Conservation (phyloP, 805 yeast genomes). For the Candida caryicola region DNA sequence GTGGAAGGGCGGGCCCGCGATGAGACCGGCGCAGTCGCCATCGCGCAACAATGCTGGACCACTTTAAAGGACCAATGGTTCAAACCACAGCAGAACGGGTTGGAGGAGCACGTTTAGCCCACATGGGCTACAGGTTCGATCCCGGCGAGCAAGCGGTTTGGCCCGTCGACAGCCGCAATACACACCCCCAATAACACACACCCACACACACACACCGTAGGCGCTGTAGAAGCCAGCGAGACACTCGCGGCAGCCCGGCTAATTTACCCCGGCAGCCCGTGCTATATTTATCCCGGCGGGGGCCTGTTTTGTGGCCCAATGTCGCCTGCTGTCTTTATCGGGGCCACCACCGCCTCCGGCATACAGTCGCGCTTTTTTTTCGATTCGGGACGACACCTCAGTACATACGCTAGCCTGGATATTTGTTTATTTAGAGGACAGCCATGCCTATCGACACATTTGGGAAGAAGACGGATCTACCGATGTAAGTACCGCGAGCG, state of each 20-base stretch:
- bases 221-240: no score
- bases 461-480: slow-evolving; percentile 48
- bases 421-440: neutral
- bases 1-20: slow-evolving; percentile 64
- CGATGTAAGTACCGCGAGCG: slow-evolving; percentile 44
- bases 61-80: slow-evolving; percentile 63
- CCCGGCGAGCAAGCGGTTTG: no score
- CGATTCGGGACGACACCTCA: neutral
- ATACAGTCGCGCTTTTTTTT: slow-evolving; percentile 2
- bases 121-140: no score
- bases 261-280: no score
- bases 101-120: slow-evolving; percentile 39
- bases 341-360: neutral
- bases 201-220: no score
- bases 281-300: no score
- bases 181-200: no score
- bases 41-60: slow-evolving; percentile 70
- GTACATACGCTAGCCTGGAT: neutral
- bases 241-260: no score
- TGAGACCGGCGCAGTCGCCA: slow-evolving; percentile 38
- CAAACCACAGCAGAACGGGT: slow-evolving; percentile 47
- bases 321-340: neutral
- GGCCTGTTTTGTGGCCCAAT: no score
- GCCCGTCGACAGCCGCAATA: no score
- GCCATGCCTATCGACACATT: slow-evolving; percentile 26